phyloP scores from a whole-genome alignment of 345 rosid genomes.

The Ceriops decandra region DNA sequence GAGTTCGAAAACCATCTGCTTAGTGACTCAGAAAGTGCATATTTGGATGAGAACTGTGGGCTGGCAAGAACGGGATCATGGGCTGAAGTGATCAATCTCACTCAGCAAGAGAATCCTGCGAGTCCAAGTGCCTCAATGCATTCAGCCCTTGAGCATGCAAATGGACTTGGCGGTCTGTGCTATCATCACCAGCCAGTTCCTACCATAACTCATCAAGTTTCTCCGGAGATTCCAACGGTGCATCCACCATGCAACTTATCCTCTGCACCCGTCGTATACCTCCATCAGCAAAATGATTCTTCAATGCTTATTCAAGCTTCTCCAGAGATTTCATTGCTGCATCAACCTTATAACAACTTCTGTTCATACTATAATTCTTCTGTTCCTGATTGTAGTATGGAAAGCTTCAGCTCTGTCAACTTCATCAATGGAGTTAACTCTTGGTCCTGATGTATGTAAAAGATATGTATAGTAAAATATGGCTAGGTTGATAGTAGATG shows the following conservation, averaged over 20 bases:
- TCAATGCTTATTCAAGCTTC: background rate
- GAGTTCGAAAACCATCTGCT: slow-evolving; percentile 5
- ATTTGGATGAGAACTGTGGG: slow-evolving; percentile 6
- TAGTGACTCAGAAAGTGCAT: background rate
- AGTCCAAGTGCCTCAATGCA: background rate
- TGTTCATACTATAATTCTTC: no score
- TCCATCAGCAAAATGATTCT: background rate
- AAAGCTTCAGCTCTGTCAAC: no score
- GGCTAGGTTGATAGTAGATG: no score
- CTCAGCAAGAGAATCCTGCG: background rate
- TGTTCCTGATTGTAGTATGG: no score
- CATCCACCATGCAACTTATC: background rate
- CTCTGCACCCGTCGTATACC: no score
- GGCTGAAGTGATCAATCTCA: background rate
- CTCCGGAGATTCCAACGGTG: background rate
- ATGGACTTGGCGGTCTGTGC: background rate
- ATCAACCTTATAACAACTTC: background rate
- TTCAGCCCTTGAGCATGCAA: background rate
- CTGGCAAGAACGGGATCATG: slow-evolving; percentile 1
- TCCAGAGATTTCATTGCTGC: background rate
- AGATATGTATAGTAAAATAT: no score
- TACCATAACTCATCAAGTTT: slow-evolving; percentile 1
- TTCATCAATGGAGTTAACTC: no score
- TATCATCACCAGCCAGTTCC: background rate
- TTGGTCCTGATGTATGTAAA: no score